A percentile compares a stretch with the other conserved stretches of the same genome.
phyloP scores from a whole-genome alignment of 805 yeast genomes.

The Lachancea kluyveri region DNA sequence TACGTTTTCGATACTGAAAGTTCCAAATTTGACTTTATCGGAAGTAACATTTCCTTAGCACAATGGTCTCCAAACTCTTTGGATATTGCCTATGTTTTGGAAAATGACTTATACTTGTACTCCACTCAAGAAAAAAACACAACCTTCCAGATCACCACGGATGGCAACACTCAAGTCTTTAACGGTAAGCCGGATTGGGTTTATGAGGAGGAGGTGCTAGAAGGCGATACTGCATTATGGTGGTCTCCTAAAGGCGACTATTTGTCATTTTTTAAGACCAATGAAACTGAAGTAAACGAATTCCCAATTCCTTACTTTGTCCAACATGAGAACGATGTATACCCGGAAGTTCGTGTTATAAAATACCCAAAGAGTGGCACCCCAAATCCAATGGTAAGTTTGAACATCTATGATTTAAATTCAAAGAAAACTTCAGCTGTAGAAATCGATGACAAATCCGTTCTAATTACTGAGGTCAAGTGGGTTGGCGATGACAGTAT shows the following conservation, averaged over 20 bases:
- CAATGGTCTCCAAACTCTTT: conserved; percentile 71
- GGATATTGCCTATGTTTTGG: conserved; percentile 56
- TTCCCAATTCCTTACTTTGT: conserved; percentile 73
- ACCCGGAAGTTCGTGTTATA: conserved; percentile 54
- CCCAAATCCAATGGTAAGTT: conserved; percentile 60
- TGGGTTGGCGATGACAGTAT: conserved; percentile 59
- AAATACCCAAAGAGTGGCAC: conserved; percentile 86
- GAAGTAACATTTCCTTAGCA: conserved; percentile 40
- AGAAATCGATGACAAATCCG: conserved; percentile 36
- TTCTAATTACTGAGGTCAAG: conserved; percentile 57
- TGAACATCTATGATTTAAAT: conserved; percentile 39
- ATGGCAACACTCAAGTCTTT: conserved; percentile 66
- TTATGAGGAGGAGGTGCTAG: conserved; percentile 83
- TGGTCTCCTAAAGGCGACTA: conserved; percentile 77
- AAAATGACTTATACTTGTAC: conserved; percentile 63
- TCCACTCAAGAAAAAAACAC: conserved; percentile 28
- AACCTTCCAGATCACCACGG: conserved; percentile 50
- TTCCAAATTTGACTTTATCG: conserved; percentile 22
- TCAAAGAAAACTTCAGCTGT: conserved; percentile 32
- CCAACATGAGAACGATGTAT: conserved; percentile 43
- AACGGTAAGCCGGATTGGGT: conserved; percentile 95
- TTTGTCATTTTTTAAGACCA: conserved; percentile 57
- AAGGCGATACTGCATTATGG: conserved; percentile 68
- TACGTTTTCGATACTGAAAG: conserved; percentile 36
- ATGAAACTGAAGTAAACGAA: conserved; percentile 69